Evolutionary conservation across 345 rosid species (phyloP).

Genomic region (Streptanthus diversifolius): DNA sequence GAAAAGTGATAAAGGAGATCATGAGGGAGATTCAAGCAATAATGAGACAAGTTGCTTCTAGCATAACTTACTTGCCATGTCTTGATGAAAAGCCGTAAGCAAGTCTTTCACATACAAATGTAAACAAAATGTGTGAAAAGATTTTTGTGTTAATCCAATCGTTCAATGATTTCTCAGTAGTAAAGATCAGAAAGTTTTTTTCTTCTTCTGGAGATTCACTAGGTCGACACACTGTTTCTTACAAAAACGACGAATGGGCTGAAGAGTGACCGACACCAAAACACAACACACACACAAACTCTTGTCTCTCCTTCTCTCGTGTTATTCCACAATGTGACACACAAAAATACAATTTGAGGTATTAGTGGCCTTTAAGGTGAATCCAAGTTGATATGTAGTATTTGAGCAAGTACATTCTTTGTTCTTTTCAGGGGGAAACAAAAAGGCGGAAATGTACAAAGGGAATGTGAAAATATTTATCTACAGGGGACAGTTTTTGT

Average conservation of each 20-base stretch:
- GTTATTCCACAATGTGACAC: not conserved
- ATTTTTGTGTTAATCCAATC: not conserved
- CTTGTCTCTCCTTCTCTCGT: not conserved
- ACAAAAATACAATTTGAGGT: not conserved
- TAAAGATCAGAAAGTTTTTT: not conserved
- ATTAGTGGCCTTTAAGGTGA: not conserved
- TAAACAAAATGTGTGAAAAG: not conserved
- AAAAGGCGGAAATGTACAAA: constrained; percentile 15
- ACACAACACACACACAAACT: not conserved
- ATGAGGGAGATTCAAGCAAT: not conserved
- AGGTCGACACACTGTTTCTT: constrained; percentile 63
- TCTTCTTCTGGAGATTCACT: not conserved
- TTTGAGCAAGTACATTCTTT: constrained; percentile 21
- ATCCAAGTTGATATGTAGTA: not conserved
- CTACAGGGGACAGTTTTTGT: not conserved
- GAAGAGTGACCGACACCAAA: constrained; percentile 33
- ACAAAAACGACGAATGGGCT: constrained; percentile 64
- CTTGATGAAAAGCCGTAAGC: not conserved
- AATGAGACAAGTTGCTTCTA: not conserved
- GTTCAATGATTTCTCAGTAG: too few relatives aligned
- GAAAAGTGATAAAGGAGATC: not conserved
- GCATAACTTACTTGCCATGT: not conserved
- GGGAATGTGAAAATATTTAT: not conserved
- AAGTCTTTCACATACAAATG: not conserved
- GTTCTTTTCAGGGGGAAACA: not conserved